These are phyloP conservation scores for Phylloporus sp. DNA, from an alignment of 768 basidiomycete species.

Conservation along the genomic window DNA sequence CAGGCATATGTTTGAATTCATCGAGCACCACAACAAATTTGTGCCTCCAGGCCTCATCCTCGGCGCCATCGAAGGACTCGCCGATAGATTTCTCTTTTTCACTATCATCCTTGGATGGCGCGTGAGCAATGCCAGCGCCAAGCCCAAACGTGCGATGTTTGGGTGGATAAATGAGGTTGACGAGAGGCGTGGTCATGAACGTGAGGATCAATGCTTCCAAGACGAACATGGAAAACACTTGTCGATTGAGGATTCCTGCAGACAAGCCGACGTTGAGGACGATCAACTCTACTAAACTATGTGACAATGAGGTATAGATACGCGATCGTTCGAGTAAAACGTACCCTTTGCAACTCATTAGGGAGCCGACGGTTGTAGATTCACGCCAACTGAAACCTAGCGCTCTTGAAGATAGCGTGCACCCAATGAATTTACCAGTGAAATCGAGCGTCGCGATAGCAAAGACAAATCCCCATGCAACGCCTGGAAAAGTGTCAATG, in stretches of 20 bases:
- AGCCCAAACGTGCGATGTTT: constrained; percentile 48
- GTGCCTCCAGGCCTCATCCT: constrained; percentile 16
- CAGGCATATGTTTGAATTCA: constrained; percentile 81
- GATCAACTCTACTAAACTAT: constrained; percentile 84
- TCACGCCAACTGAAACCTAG: constrained; percentile 80
- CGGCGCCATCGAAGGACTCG: neutral
- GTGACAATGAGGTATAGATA: neutral
- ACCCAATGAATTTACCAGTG: constrained; percentile 84
- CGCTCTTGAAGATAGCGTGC: constrained; percentile 60
- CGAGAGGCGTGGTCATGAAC: constrained; percentile 81
- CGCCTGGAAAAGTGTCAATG: constrained; percentile 36
- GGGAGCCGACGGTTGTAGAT: constrained; percentile 74
- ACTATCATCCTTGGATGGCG: neutral
- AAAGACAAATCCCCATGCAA: constrained; percentile 85
- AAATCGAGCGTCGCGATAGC: constrained; percentile 78
- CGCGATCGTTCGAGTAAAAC: constrained; percentile 24
- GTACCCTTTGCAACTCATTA: constrained; percentile 96
- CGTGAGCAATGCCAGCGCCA: neutral
- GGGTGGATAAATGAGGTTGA: constrained; percentile 63
- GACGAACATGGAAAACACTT: constrained; percentile 95
- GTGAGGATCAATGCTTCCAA: constrained; percentile 79
- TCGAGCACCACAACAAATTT: constrained; percentile 87
- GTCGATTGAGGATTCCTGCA: constrained; percentile 69
- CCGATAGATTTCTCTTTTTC: neutral
- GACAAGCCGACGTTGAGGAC: constrained; percentile 91